Base-by-base conservation (phyloP, 1,139 yeast genomes). In the Maudiozyma humilis region DNA sequence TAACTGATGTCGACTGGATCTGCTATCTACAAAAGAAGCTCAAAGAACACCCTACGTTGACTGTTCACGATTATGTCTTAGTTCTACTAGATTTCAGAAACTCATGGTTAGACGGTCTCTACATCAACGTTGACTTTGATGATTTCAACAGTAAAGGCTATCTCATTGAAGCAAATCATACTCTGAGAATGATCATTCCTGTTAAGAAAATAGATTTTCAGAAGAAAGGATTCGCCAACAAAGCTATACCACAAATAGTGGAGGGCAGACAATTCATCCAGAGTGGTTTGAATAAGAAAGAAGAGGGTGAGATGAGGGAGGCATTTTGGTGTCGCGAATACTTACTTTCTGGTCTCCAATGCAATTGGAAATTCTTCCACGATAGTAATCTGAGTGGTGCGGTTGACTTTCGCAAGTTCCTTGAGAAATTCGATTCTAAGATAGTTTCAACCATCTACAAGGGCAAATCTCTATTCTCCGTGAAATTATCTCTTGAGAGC, bases 321-420 rank as follows among this genome's bases (percentile, higher is more conserved):
- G 66, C 76, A 5, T 91, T 88, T 61, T 91, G 98, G 98, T 73
- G 83, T 46, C 67, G 95, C 45, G 79, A 82, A 45, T 70, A 72
- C 44, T 60, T 91, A 2, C 65, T 91, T 44, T 71, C 72, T 36
- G 68, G 70, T 25, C 55, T 91, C 13, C 60, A 64, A 3, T 96
- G 95, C 1, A 52, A 62, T 1, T 89, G 97, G 97, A 58, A 43
- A 10, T 40, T 53, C 18, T 41, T 51, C 7, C 51, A 50, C 14
- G 53, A 49, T 20, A 33, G 34, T 7, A 27, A 47, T 6, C 43
- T 47, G 1, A 40, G 23, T 12, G 65, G 65, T 4, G 20, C 41
- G 2, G 54, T 61, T 8, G 52, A 56, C 33, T 57, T 59, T 32
- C 48, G 59, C 13, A 57, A 57, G 30, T 60, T 51, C 39, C 36